Evolutionary conservation across 2,329 filamentous ascomycete species (phyloP), one percentile per base, ranked within the genome.

Genomic region (Hypoxylon sp.): DNA sequence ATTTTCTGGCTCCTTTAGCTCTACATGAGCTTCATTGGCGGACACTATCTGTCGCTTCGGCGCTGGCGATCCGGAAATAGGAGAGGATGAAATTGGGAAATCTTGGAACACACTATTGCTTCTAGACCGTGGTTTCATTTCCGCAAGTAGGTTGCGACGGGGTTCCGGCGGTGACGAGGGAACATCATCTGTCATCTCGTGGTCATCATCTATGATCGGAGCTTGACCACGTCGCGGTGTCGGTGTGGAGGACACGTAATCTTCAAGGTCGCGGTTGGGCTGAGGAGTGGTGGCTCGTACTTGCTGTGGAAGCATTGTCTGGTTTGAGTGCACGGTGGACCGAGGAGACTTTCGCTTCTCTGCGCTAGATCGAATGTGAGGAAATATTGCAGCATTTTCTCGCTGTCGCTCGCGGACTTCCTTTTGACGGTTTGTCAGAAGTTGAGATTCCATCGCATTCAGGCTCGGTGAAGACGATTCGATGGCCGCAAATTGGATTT

Each of bases 391-490:
- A 4, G 88, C 86, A 24, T 86, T 87, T 70, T 91, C 89, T 50
- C 85, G 85, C 76, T 97, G 93, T 54, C 91, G 86, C 73, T 93
- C 89, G 50, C 90, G 87, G 46, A 95, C 89, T 74, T 97, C 93
- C 74, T 86, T 91, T 77, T 97, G 94, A 47, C 89, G 87, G 37
- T 94, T 92, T 0, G 94, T 97, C 53, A 97, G 82, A 17, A 90
- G 80, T 73, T 96, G 93, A 0, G 92, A 93, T 62, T 93, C 90
- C 2, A 85, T 76, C 0, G 78, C 80, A 13, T 81, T 79, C 3
- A 84, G 80, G 2, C 85, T 78, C 1, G 80, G 81, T 0, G 85
- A 83, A 0, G 90, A 88, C 11, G 89, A 88, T 31, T 87, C 86
- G 51, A 95, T 91, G 0, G 88, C 82, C 2, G 91, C 88, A 74